phyloP scores from a whole-genome alignment of 2,329 filamentous ascomycete genomes.

The Tolypocladium ovalisporum region DNA sequence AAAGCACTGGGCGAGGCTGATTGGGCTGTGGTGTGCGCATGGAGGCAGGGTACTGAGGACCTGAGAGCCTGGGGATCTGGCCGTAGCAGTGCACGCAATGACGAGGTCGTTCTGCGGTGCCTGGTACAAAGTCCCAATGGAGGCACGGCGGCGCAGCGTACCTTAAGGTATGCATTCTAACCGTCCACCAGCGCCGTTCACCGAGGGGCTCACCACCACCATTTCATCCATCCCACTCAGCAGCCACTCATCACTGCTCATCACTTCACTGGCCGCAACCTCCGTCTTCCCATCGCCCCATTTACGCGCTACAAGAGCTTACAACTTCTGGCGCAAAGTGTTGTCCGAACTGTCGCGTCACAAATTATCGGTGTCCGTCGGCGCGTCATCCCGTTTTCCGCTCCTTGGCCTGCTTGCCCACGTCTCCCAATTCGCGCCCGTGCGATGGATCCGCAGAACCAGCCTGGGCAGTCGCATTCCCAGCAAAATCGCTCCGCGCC shows the following conservation, averaged over 20 bases:
- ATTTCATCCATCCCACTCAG: background rate
- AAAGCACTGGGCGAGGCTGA: background rate
- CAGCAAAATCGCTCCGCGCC: slow-evolving; percentile 50
- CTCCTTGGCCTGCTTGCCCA: background rate
- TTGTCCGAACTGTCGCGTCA: background rate
- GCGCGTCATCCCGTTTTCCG: background rate
- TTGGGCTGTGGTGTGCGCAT: background rate
- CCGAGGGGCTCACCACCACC: background rate
- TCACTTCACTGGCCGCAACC: background rate
- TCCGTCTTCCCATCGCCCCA: background rate
- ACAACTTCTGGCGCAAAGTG: background rate
- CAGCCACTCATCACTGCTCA: background rate
- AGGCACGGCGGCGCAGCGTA: background rate
- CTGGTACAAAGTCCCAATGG: background rate
- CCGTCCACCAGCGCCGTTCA: background rate
- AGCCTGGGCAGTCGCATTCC: slow-evolving; percentile 39
- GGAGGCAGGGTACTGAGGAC: background rate
- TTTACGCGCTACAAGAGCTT: background rate
- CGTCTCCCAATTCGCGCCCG: slow-evolving; percentile 3
- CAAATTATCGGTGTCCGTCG: background rate
- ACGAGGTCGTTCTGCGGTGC: background rate
- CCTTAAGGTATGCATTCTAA: background rate
- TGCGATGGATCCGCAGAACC: slow-evolving; percentile 29
- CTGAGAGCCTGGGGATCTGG: background rate
- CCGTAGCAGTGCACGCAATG: background rate